Percentiles rank a stretch among this genome's conserved stretches.
Conservation (phyloP, 306 rosid genomes). For the Begonia peltatifolia region DNA sequence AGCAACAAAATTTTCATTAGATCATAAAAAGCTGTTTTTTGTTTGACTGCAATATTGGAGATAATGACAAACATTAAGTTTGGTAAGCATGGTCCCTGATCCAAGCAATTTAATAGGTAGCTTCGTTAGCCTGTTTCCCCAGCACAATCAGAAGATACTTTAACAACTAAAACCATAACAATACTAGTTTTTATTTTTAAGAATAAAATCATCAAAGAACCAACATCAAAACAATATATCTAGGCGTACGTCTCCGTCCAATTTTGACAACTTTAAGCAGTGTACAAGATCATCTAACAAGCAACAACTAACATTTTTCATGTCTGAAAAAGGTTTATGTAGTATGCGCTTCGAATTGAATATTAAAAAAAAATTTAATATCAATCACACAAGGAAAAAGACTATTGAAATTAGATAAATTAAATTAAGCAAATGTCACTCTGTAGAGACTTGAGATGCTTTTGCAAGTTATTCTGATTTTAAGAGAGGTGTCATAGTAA, state of each 20-base stretch:
- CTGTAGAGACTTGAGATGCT: not conserved
- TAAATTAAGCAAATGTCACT: not conserved
- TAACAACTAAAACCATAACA: too few species aligned
- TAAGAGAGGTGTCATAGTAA: too few species aligned
- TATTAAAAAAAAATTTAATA: too few species aligned
- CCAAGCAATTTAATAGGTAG: conserved; percentile 49
- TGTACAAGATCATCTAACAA: conserved; percentile 67
- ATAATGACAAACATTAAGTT: conserved; percentile 66
- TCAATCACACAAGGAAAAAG: not conserved
- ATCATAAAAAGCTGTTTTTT: conserved; percentile 4
- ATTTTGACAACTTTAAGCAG: conserved; percentile 70
- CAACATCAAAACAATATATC: conserved; percentile 7
- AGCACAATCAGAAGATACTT: conserved; percentile 13
- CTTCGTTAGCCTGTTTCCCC: conserved; percentile 80
- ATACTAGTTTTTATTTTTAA: conserved; percentile 4
- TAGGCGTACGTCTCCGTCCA: conserved; percentile 67
- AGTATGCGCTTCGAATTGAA: not conserved
- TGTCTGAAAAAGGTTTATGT: conserved; percentile 33
- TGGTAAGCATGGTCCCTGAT: conserved; percentile 68
- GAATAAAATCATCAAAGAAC: conserved; percentile 2
- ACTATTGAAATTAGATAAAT: not conserved
- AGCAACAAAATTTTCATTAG: conserved; percentile 9
- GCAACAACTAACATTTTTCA: conserved; percentile 50
- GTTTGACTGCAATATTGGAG: conserved; percentile 9
- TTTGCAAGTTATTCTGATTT: too few species aligned